Base-by-base conservation (phyloP, 495 filamentous ascomycete species). In the Aspergillus incahuasiensis region DNA sequence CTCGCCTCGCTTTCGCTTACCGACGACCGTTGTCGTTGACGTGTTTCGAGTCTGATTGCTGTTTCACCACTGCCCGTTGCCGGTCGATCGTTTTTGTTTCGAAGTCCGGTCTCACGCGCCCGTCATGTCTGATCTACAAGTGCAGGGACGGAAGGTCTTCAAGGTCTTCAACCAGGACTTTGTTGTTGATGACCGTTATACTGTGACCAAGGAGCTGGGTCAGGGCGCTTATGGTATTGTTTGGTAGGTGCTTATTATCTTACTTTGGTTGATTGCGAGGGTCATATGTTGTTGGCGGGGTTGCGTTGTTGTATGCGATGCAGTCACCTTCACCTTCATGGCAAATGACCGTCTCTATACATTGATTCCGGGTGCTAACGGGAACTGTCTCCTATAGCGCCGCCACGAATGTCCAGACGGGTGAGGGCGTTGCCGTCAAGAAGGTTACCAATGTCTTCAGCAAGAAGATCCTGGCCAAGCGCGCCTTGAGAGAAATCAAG, bases 121-220 rank as follows among this genome's bases (percentile, higher is more conserved):
- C 65, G 58, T 34, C 67, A 92, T 91, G 88, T 77, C 82, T 63
- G 88, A 91, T 70, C 76, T 95, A 48, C 83, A 85, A 61, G 89
- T 95, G 45, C 83, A 85, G 60, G 89, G 89, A 67, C 88, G 92
- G 68, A 96, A 95, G 79, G 82, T 91, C 73, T 98, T 97, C 83
- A 97, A 97, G 87, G 94, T 97, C 67, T 98, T 98, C 79, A 97
- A 97, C 82, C 94, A 98, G 72, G 94, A 98, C 77, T 98, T 98
- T 66, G 87, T 97, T 60, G 94, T 98, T 58, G 95, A 96, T 68
- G 92, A 97, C 74, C 83, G 95, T 48, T 98, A 98, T 77, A 95
- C 87, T 67, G 94, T 98, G 58, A 98, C 92, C 51, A 98, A 98
- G 80, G 94, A 98, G 76, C 81, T 98, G 40, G 94, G 95, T 21